These are phyloP conservation scores for Sambucus nigra DNA, from an alignment of 129 eudicot species.

Conservation along the genomic window DNA sequence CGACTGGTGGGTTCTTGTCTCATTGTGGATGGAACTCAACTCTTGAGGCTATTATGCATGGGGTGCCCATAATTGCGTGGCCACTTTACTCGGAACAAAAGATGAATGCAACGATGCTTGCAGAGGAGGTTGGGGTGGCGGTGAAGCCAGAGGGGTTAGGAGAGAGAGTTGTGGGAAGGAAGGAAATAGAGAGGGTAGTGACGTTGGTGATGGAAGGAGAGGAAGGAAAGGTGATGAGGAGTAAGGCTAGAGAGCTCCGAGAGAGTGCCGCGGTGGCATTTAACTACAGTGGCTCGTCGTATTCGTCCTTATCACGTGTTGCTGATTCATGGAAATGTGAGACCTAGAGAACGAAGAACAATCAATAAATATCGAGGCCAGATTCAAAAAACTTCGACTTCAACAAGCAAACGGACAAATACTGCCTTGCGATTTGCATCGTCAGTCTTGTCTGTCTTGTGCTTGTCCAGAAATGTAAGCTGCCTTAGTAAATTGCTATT, in stretches of 20 bases:
- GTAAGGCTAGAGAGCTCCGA: conserved; percentile 26
- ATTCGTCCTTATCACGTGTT: no score
- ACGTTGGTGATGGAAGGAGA: conserved; percentile 39
- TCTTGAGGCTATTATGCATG: conserved; percentile 34
- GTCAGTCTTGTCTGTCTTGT: no score
- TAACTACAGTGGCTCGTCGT: conserved; percentile 28
- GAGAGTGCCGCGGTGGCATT: conserved; percentile 25
- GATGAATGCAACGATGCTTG: conserved; percentile 41
- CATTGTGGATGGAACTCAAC: conserved; percentile 69
- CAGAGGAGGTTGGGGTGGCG: conserved; percentile 40
- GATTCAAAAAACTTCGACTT: no score
- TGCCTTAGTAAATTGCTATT: no score
- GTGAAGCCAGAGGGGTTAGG: conserved; percentile 23
- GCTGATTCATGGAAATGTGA: no score
- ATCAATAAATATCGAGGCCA: no score
- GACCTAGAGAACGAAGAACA: no score
- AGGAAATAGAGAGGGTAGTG: conserved; percentile 37
- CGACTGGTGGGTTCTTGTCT: conserved; percentile 43
- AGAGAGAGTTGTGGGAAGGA: conserved; percentile 27
- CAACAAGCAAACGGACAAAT: no score
- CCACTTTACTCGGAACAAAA: conserved; percentile 60
- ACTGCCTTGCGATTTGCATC: no score
- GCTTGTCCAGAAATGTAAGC: no score
- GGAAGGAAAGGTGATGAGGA: conserved; percentile 29
- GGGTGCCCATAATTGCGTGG: conserved; percentile 61